phyloP scores from a whole-genome alignment of 1,139 yeast genomes.

The Yamadazyma dushanensis region DNA sequence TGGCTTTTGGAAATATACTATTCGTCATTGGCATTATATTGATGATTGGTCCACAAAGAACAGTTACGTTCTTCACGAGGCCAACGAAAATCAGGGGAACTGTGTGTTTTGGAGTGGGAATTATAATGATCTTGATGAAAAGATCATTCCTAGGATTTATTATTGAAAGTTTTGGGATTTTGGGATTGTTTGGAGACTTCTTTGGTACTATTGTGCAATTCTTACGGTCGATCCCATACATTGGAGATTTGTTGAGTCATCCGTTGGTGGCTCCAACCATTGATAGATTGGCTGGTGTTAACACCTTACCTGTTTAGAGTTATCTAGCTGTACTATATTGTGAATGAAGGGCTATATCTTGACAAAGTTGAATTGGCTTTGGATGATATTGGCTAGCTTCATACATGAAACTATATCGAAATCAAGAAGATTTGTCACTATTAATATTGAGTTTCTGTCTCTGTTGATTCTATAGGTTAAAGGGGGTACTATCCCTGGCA shows the following conservation, averaged over 20 bases:
- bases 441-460: not conserved
- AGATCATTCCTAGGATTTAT: constrained; percentile 83
- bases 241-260: constrained; percentile 82
- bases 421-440: constrained; percentile 5
- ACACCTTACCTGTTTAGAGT: constrained; percentile 41
- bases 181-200: constrained; percentile 89
- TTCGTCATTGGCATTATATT: constrained; percentile 81
- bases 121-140: constrained; percentile 69
- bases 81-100: constrained; percentile 88
- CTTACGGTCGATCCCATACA: constrained; percentile 80
- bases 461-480: not conserved
- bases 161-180: constrained; percentile 82
- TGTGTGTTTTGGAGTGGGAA: constrained; percentile 72
- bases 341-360: not conserved
- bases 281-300: constrained; percentile 47
- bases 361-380: not conserved
- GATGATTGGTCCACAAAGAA: constrained; percentile 86
- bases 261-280: constrained; percentile 79
- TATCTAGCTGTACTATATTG: not conserved
- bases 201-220: constrained; percentile 90
- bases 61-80: constrained; percentile 80
- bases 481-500: constrained; percentile 1
- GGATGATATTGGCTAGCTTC: constrained; percentile 1
- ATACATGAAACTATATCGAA: constrained; percentile 6
- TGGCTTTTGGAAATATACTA: constrained; percentile 85